Conservation (phyloP, 2,329 filamentous ascomycete species). For the Ceratocystis colombiana region DNA sequence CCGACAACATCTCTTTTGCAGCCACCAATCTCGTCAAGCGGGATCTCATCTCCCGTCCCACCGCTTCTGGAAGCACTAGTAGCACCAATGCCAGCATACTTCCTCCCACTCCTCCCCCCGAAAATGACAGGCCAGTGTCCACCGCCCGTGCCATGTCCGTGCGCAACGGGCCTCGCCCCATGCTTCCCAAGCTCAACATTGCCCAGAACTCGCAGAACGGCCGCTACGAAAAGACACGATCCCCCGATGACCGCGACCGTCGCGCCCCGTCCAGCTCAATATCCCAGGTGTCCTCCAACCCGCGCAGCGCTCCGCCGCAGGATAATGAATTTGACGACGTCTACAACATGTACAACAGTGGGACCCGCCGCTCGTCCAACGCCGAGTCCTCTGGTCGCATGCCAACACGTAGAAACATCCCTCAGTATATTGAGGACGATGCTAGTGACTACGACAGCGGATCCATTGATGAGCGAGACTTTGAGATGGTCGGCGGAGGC, state of each 20-base stretch:
- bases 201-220: conserved; percentile 45
- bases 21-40: conserved; percentile 89
- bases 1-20: conserved; percentile 79
- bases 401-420: conserved; percentile 37
- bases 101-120: conserved; percentile 95
- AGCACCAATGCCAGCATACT: conserved; percentile 61
- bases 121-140: conserved; percentile 55
- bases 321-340: conserved; percentile 33
- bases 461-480: conserved; percentile 64
- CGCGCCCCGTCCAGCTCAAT: conserved; percentile 18
- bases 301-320: conserved; percentile 24
- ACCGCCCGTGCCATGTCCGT: conserved; percentile 51
- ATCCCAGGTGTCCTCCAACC: conserved; percentile 21
- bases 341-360: conserved; percentile 25
- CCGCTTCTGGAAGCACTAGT: conserved; percentile 34
- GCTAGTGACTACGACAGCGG: conserved; percentile 61
- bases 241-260: conserved; percentile 33
- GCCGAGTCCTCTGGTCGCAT: conserved; percentile 36
- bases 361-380: conserved; percentile 36
- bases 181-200: conserved; percentile 54
- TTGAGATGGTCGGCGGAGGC: conserved; percentile 56
- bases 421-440: conserved; percentile 61
- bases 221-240: conserved; percentile 47
- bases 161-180: conserved; percentile 50
- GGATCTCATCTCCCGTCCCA: conserved; percentile 66